Evolutionary conservation across 495 filamentous ascomycete species (phyloP).

Genomic region (Entonaema liquescens): DNA sequence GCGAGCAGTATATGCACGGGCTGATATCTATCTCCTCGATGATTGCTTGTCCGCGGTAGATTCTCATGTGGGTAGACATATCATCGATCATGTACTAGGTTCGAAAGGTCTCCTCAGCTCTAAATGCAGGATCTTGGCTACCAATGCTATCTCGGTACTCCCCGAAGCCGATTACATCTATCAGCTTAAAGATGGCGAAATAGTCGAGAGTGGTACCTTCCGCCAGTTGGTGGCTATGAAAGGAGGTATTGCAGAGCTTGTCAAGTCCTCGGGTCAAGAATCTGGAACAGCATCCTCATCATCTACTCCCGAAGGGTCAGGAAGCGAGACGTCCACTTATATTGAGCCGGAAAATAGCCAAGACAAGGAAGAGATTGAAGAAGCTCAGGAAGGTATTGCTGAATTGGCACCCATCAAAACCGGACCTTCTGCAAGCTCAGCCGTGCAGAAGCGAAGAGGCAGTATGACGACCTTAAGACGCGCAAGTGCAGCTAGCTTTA

Average conservation of each 20-base stretch:
- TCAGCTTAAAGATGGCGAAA: conserved; percentile 80
- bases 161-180: conserved; percentile 84
- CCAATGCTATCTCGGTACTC: conserved; percentile 94
- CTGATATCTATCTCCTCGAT: conserved; percentile 96
- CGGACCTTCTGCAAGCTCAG: conserved; percentile 49
- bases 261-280: conserved; percentile 75
- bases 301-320: conserved; percentile 54
- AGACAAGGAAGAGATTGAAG: conserved; percentile 71
- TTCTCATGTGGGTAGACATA: conserved; percentile 93
- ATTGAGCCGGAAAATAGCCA: conserved; percentile 59
- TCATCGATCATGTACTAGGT: conserved; percentile 93
- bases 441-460: conserved; percentile 59
- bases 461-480: conserved; percentile 83
- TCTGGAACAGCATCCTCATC: conserved; percentile 45
- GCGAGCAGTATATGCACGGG: conserved; percentile 93
- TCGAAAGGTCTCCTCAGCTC: conserved; percentile 79
- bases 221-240: conserved; percentile 92
- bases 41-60: conserved; percentile 96
- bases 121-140: conserved; percentile 94
- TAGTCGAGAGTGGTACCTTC: conserved; percentile 89
- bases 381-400: conserved; percentile 72
- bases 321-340: conserved; percentile 67
- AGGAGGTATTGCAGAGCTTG: conserved; percentile 84
- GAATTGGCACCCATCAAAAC: conserved; percentile 76
- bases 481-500: conserved; percentile 91